phyloP scores from a whole-genome alignment of 148 eudicot species.

The Nepenthes gracilis region DNA sequence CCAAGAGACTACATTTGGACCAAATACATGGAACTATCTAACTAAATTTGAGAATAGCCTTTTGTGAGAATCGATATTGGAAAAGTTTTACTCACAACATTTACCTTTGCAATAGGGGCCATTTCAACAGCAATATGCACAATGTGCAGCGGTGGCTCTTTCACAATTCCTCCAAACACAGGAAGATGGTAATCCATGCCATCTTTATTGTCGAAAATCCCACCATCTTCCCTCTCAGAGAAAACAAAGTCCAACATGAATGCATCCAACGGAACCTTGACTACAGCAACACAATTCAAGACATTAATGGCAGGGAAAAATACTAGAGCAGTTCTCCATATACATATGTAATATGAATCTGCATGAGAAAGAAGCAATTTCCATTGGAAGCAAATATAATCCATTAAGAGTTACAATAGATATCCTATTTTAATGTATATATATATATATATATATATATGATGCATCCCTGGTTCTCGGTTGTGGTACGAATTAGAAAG shows the following conservation, averaged over 20 bases:
- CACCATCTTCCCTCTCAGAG: slow-evolving; percentile 89
- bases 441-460: too few species aligned
- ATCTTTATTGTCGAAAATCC: slow-evolving; percentile 74
- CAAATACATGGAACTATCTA: too few species aligned
- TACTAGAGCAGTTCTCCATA: background rate
- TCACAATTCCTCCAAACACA: slow-evolving; percentile 72
- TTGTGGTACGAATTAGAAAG: too few species aligned
- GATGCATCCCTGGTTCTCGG: too few species aligned
- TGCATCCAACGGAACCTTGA: slow-evolving; percentile 95
- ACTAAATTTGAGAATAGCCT: too few species aligned
- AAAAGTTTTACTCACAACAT: background rate
- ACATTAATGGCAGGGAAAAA: background rate
- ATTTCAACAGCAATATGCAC: slow-evolving; percentile 97
- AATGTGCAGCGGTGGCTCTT: slow-evolving; percentile 93
- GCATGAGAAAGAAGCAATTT: too few species aligned
- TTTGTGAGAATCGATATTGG: background rate
- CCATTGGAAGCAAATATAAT: too few species aligned
- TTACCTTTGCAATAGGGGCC: slow-evolving; percentile 99
- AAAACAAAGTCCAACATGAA: slow-evolving; percentile 98
- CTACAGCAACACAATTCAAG: slow-evolving; percentile 25
- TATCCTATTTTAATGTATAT: too few species aligned
- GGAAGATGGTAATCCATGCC: slow-evolving; percentile 96
- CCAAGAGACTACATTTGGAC: too few species aligned
- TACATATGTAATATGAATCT: too few species aligned
- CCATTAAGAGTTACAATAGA: too few species aligned